Conservation (phyloP, 768 basidiomycete species). For the Lyophyllum semitale region DNA sequence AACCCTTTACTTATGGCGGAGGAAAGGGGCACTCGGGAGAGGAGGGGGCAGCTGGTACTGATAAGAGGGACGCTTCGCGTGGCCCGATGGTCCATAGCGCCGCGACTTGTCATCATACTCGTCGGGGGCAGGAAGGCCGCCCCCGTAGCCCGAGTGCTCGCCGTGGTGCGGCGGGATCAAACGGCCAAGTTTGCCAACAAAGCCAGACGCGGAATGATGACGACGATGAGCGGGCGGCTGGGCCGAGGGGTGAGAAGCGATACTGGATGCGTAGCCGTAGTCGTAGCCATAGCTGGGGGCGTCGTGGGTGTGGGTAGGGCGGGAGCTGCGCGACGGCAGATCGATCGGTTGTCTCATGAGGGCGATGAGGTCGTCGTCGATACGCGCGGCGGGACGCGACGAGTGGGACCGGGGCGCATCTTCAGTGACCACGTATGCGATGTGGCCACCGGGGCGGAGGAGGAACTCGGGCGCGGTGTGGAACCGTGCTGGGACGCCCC, state of each 20-base stretch:
- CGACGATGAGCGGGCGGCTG: background rate
- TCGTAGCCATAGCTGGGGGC: background rate
- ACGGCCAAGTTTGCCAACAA: background rate
- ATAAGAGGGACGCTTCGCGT: background rate
- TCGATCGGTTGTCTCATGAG: conserved; percentile 11
- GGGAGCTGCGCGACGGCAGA: background rate
- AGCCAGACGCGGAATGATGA: background rate
- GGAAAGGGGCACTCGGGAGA: background rate
- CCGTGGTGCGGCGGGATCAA: background rate
- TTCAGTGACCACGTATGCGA: background rate
- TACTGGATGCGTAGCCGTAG: background rate
- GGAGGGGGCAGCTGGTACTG: background rate
- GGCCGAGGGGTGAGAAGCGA: background rate
- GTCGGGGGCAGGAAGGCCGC: background rate
- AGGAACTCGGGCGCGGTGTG: background rate
- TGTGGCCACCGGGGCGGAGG: background rate
- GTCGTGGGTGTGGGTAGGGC: background rate
- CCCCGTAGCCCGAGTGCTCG: background rate
- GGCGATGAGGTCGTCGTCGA: conserved; percentile 7
- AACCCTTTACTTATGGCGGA: background rate
- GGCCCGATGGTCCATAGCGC: background rate
- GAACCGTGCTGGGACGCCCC: background rate
- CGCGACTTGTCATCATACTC: background rate
- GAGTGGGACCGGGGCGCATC: no score
- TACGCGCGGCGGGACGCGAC: background rate